Evolutionary conservation across 202 grass and related monocot genomes (phyloP), one percentile per base, ranked within the genome.

Genomic region (Sporobolus alterniflorus): DNA sequence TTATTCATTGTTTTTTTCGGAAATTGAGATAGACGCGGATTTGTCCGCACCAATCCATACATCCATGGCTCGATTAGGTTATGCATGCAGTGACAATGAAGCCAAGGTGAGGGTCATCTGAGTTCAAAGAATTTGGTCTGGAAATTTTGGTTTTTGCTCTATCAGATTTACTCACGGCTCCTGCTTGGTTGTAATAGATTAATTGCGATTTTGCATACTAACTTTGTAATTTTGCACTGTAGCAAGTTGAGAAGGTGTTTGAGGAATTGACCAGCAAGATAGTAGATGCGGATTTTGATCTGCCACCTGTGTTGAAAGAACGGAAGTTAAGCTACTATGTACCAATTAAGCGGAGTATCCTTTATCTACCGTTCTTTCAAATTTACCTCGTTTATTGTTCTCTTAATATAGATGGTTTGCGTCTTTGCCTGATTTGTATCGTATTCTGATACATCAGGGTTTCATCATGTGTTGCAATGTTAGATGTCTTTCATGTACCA

Each of bases 271-370:
- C 71, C 66, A 80, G 77, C 70, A 69, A 82, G 47, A 73, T 92
- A 65, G 69, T 57, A 60, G 73, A 76, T 75, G 86, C 69, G 39
- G 93, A 96, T 43, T 98, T 98, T 90, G 89, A 94, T 68, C 89
- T 93, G 55, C 93, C 82, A 17, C 77, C 85, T 50, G 57, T 64
- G 26, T 73, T 96, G 88, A 90, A 92, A 69, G 82, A 89, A 92
- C 88, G 85, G 65, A 93, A 84, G 66, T 78, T 74, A 43, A 75
- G 67, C 20, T 83, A 87, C 64, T 98, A 96, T 43, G 79, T 81
- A 70, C 82, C 75, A 52, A 98, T 98, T 75, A 98, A 96, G 85
- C 96, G 96, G 36, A 98, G 96, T 98, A 96, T 98, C 96, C 93
- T 44, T 44, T 74, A 75, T 1, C 36, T 28, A 46, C 40, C 22